phyloP scores from a whole-genome alignment of 1,284 basidiomycete genomes.

The Chalciporus sp. region DNA sequence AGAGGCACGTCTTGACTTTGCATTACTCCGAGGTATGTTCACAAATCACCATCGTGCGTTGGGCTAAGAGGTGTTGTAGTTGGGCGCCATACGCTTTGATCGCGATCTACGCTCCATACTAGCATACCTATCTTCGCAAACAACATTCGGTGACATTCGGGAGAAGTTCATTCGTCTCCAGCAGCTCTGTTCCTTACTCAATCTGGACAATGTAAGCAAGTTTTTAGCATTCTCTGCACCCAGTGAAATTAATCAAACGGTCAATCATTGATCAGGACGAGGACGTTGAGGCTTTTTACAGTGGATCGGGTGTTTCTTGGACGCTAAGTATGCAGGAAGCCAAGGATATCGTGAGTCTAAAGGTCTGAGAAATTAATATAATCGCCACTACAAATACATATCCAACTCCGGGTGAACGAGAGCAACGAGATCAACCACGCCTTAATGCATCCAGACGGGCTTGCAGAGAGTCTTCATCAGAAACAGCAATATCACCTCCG shows the following conservation, averaged over 20 bases:
- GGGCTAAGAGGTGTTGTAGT: slow-evolving; percentile 45
- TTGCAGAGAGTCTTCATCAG: slow-evolving; percentile 89
- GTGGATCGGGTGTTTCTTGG: slow-evolving; percentile 90
- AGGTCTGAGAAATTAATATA: slow-evolving; percentile 43
- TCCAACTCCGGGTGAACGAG: slow-evolving; percentile 5
- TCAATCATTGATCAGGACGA: slow-evolving; percentile 69
- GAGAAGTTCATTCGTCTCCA: slow-evolving; percentile 92
- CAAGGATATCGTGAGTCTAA: slow-evolving; percentile 66
- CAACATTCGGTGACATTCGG: slow-evolving; percentile 82
- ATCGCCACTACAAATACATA: neutral
- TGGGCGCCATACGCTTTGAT: slow-evolving; percentile 97
- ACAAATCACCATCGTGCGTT: neutral
- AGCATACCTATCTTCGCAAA: slow-evolving; percentile 83
- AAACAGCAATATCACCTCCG: slow-evolving; percentile 45
- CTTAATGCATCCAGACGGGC: slow-evolving; percentile 84
- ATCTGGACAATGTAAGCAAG: slow-evolving; percentile 78
- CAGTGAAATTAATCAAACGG: slow-evolving; percentile 7
- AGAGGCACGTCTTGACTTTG: slow-evolving; percentile 80
- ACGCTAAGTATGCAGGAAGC: slow-evolving; percentile 80
- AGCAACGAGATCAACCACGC: slow-evolving; percentile 44
- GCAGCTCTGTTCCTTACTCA: slow-evolving; percentile 91
- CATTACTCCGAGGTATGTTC: slow-evolving; percentile 82
- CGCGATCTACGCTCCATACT: slow-evolving; percentile 87
- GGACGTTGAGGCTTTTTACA: slow-evolving; percentile 90
- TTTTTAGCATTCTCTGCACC: neutral